A percentile compares a stretch with the other conserved stretches of the same genome.
Conservation (phyloP, 352 stramenopile species). For the Globisporangium uncinulatum region DNA sequence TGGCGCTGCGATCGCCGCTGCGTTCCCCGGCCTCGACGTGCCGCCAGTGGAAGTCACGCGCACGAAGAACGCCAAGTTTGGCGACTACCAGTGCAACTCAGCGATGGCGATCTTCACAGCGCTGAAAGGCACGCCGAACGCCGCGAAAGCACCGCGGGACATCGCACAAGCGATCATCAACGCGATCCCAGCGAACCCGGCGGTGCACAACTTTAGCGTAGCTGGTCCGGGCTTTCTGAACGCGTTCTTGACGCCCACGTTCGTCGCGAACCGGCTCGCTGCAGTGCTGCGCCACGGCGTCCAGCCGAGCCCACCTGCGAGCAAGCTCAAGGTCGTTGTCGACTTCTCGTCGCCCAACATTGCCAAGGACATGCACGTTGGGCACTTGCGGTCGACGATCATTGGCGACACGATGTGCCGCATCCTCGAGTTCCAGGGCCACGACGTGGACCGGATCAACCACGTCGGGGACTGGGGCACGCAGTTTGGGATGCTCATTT, state of each 20-base stretch:
- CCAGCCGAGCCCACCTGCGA: constrained; percentile 69
- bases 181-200: constrained; percentile 71
- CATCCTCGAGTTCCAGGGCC: constrained; percentile 83
- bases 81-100: constrained; percentile 98
- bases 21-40: constrained; percentile 53
- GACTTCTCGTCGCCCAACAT: constrained; percentile 88
- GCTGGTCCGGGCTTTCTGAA: constrained; percentile 98
- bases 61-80: constrained; percentile 83
- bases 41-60: constrained; percentile 61
- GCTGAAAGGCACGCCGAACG: constrained; percentile 88
- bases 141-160: constrained; percentile 70
- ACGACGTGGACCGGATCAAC: constrained; percentile 80
- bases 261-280: constrained; percentile 59
- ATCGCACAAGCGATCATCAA: constrained; percentile 90
- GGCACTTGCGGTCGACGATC: constrained; percentile 89
- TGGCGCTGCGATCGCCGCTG: constrained; percentile 54
- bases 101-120: constrained; percentile 96
- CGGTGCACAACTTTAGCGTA: constrained; percentile 89
- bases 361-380: constrained; percentile 88
- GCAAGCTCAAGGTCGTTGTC: constrained; percentile 63
- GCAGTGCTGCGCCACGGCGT: constrained; percentile 75
- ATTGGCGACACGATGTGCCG: constrained; percentile 85
- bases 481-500: constrained; percentile 99
- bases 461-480: constrained; percentile 86
- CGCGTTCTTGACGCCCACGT: constrained; percentile 87